Evolutionary conservation across 768 basidiomycete genomes (phyloP), one percentile per base, ranked within the genome.

Genomic region (Boletus vinaceobasis): DNA sequence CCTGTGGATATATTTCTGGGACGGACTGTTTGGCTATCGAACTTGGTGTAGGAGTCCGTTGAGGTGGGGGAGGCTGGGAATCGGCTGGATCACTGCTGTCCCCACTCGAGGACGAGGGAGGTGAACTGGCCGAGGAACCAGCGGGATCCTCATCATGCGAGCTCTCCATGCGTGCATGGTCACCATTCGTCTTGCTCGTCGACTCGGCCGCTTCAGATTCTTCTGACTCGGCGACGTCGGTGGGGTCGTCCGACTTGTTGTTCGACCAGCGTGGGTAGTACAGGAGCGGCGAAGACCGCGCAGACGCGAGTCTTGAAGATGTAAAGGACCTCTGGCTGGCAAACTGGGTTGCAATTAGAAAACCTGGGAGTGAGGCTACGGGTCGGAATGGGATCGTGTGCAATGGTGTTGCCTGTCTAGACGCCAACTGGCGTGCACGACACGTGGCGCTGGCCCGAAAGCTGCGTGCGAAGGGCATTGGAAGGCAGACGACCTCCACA

Each of bases 1-100:
- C 87, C 68, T 96, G 92, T 1, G 96, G 95, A 71, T 98, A 98
- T 55, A 83, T 66, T 70, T 93, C 92, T 1, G 95, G 94, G 5
- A 97, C 86, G 15, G 88, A 86, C 54, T 90, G 90, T 61, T 90
- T 92, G 5, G 92, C 86, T 61, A 92, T 87, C 21, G 87, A 77
- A 31, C 79, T 78, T 6, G 74, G 70, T 1, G 75, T 66, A 27
- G 66, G 70, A 21, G 75, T 65, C 9, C 61, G 61, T 33, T 76
- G 61, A 7, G 79, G 65, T 36, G 73, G 53, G 19, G 79, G 76
- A 8, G 78, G 60, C 2, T 73, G 62, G 23, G 80, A 73, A 47
- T 75, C 74, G 6, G 70, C 63, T 11, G 66, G 64, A 48, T 80
- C 78, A 49, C 62, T 65, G 50, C 55, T 63, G 53, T 74, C 73